Percentiles rank a stretch among this genome's conserved stretches.
Evolutionary conservation across 768 basidiomycete genomes (phyloP).

Genomic region (Mycena vitilis): DNA sequence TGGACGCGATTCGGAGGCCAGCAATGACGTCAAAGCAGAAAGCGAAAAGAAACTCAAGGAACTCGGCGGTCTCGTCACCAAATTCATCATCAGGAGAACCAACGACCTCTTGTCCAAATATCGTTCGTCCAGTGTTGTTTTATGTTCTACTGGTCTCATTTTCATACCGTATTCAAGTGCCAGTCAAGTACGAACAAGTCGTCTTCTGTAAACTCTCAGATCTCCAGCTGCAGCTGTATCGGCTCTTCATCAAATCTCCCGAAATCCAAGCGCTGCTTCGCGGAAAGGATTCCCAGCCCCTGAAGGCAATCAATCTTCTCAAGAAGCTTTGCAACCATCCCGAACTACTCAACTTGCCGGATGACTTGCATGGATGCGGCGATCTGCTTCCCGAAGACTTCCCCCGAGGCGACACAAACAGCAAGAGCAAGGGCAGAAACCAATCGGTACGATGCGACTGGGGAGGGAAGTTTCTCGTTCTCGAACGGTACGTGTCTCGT

Average conservation of each 20-base stretch:
- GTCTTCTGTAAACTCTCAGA: constrained; percentile 91
- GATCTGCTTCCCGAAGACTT: constrained; percentile 86
- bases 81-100: constrained; percentile 94
- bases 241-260: constrained; percentile 91
- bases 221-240: constrained; percentile 88
- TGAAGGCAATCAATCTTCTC: constrained; percentile 94
- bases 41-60: constrained; percentile 94
- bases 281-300: constrained; percentile 90
- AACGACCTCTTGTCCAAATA: constrained; percentile 97
- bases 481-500: constrained; percentile 76
- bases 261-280: constrained; percentile 92
- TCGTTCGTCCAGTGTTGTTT: constrained; percentile 60
- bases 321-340: constrained; percentile 98
- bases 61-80: constrained; percentile 85
- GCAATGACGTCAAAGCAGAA: constrained; percentile 78
- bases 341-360: constrained; percentile 86
- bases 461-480: constrained; percentile 92
- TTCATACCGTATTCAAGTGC: constrained; percentile 65
- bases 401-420: constrained; percentile 55
- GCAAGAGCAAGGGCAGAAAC: constrained; percentile 55
- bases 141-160: constrained; percentile 25
- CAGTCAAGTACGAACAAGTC: constrained; percentile 98
- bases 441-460: constrained; percentile 79
- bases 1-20: constrained; percentile 90
- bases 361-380: constrained; percentile 86